Base-by-base conservation (phyloP, 2,329 filamentous ascomycete species). In the Talaromyces albobiverticillius region DNA sequence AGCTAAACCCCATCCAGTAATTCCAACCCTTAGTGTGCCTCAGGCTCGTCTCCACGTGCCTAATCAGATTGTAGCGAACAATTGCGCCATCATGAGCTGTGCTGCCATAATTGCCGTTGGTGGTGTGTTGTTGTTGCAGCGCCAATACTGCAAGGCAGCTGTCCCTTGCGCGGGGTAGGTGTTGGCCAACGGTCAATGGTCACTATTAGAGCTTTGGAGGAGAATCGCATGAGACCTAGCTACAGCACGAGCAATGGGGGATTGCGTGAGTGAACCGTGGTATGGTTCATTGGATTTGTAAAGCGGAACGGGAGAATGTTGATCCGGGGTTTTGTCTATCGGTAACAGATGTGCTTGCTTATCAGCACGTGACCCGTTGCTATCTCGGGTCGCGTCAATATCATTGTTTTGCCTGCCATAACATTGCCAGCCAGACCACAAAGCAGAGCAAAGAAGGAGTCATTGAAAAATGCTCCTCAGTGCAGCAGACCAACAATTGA, bases 291-390 rank as follows among this genome's bases (percentile, higher is more conserved):
- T n/a, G n/a, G n/a, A n/a, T n/a, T n/a, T n/a, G n/a, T n/a, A n/a
- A n/a, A n/a, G n/a, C n/a, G n/a, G n/a, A n/a, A n/a, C 26, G 26
- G 26, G 5, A 10, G 10, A 29, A 29, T 29, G 26, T 29, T 29
- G 26, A 29, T 29, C 26, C 26, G 26, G 26, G n/a, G n/a, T n/a
- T n/a, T n/a, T n/a, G n/a, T n/a, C n/a, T n/a, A n/a, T n/a, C n/a
- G n/a, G n/a, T n/a, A n/a, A n/a, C n/a, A n/a, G n/a, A n/a, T n/a
- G 10, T 29, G 26, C 5, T 10, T 29, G 26, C 26, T 29, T 29
- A 29, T 29, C 45, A 3, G 14, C 51, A 50, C 46, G 51, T 54
- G 43, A 54, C 29, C 22, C 8, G 9, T 23, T 25, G 16, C 26
- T 29, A 29, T 29, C 26, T n/a, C 5, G n/a, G 36, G 16, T 20